A percentile compares a stretch with the other conserved stretches of the same genome.
Evolutionary conservation across 257 asterid genomes (phyloP).

Genomic region (Capsicum baccatum): DNA sequence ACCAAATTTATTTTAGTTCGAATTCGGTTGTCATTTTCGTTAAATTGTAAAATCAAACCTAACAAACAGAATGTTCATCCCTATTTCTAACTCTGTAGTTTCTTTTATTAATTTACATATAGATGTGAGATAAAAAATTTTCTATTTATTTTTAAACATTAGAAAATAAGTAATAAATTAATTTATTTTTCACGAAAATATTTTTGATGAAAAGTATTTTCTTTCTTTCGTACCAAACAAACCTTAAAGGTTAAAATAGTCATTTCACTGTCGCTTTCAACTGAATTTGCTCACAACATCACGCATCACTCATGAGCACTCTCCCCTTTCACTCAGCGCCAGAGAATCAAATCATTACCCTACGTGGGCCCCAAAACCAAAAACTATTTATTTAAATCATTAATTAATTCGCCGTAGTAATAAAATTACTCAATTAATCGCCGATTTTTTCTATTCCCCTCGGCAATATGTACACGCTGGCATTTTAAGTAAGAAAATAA

Average conservation of each 20-base stretch:
- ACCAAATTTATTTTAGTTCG: no score
- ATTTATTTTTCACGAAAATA: no score
- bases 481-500: neutral
- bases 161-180: no score
- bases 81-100: no score
- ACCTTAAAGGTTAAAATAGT: neutral
- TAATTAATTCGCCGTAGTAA: slow-evolving; percentile 20
- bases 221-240: no score
- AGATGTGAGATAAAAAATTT: no score
- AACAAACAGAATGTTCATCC: no score
- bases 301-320: slow-evolving; percentile 34
- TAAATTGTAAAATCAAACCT: no score
- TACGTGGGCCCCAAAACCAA: neutral
- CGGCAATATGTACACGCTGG: slow-evolving; percentile 9
- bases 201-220: no score
- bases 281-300: slow-evolving; percentile 22
- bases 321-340: neutral
- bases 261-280: neutral
- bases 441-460: neutral
- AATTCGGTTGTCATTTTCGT: no score
- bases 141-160: no score
- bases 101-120: no score
- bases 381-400: neutral
- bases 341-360: slow-evolving; percentile 31
- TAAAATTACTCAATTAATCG: neutral